phyloP scores from a whole-genome alignment of 2,329 filamentous ascomycete genomes.

The Fusarium vanettenii region DNA sequence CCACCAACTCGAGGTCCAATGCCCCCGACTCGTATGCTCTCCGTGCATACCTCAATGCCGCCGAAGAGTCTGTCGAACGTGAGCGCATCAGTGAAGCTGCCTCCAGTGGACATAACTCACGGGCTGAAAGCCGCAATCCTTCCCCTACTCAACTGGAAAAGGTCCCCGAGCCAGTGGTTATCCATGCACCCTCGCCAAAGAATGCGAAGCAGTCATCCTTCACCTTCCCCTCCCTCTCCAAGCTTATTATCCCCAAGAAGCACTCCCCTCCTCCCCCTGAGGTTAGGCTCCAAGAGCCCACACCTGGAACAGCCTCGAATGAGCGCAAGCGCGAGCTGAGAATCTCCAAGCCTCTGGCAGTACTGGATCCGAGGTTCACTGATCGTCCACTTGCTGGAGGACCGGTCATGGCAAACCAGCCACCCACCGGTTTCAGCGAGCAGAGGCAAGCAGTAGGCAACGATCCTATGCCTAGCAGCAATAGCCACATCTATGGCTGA shows the following conservation, averaged over 20 bases:
- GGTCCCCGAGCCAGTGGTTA: neutral
- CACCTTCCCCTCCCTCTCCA: conserved; percentile 53
- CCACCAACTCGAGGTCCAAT: neutral
- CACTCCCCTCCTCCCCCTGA: conserved; percentile 52
- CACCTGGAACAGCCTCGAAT: neutral
- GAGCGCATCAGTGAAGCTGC: too few species aligned
- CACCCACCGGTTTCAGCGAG: neutral
- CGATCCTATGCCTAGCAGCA: conserved; percentile 26
- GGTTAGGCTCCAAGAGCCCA: neutral
- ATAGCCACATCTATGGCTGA: conserved; percentile 33
- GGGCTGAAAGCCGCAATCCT: too few species aligned
- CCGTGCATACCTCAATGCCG: too few species aligned
- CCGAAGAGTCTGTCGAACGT: too few species aligned
- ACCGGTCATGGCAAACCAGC: neutral
- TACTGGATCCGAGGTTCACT: conserved; percentile 20
- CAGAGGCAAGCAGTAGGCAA: conserved; percentile 9
- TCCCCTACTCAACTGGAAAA: neutral
- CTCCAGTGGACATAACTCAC: too few species aligned
- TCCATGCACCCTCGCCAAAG: neutral
- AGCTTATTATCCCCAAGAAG: conserved; percentile 55
- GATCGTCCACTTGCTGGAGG: conserved; percentile 24
- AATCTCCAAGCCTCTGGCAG: conserved; percentile 23
- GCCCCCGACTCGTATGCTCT: neutral
- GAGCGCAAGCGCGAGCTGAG: neutral
- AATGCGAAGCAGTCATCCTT: neutral